These are phyloP conservation scores for Solanum pennellii DNA, from an alignment of 257 asterid species.

Conservation along the genomic window DNA sequence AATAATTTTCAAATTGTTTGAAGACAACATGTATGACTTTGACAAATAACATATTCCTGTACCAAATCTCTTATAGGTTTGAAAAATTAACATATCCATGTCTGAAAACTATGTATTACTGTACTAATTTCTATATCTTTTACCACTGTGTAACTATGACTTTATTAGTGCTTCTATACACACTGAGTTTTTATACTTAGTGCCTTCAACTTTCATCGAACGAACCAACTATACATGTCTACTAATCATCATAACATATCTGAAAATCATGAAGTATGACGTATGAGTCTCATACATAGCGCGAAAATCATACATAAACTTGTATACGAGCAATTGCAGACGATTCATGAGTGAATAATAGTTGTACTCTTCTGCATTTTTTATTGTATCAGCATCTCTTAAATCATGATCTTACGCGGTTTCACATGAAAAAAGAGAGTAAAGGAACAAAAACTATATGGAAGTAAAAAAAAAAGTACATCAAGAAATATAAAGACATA, in stretches of 20 bases:
- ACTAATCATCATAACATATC: not conserved
- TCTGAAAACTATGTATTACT: not conserved
- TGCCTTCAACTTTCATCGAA: not conserved
- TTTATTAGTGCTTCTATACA: not conserved
- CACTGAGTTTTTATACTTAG: not conserved
- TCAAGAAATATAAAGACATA: not conserved
- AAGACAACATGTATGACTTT: not conserved
- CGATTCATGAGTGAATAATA: not conserved
- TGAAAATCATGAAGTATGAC: not conserved
- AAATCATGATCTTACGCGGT: not conserved
- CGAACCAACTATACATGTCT: not conserved
- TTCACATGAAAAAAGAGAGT: not conserved
- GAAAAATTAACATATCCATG: not conserved
- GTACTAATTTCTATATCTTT: not conserved
- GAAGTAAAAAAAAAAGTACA: not conserved
- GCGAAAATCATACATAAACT: not conserved
- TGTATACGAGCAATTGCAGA: not conserved
- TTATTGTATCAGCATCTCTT: not conserved
- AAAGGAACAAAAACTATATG: not conserved
- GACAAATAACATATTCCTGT: not conserved
- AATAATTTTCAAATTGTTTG: not conserved
- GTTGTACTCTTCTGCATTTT: not conserved
- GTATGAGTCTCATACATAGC: not conserved
- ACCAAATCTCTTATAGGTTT: not conserved
- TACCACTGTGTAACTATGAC: not conserved